Base-by-base conservation (phyloP, 768 basidiomycete genomes). In the Russula brevipes region DNA sequence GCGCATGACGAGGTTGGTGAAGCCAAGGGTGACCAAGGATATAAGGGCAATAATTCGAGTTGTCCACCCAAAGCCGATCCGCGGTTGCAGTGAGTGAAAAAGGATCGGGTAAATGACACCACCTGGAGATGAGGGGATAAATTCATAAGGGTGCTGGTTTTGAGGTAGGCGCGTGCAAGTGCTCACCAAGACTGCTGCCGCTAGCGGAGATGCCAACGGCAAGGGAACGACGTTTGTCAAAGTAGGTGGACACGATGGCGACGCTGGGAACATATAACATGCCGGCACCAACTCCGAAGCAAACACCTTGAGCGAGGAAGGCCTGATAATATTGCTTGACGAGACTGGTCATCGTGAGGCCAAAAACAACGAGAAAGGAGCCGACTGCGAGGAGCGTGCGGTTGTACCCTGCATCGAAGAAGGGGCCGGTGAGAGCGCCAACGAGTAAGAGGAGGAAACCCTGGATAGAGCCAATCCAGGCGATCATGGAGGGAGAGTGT, bases 221-320 rank as follows among this genome's bases (percentile, higher is more conserved):
- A 4, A 79, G 64, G 4, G 78, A 70, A 31, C 80, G 73, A 14
- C 74, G 71, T 52, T 70, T 71, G 36, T 70, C 69, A 71, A 83
- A 84, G 65, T 79, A 76, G 39, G 81, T 81, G 5, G 78, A 75
- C 8, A 80, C 67, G 24, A 82, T 63, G 5, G 75, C 74, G 56
- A 78, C 64, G 45, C 77, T 74, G 0, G 81, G 82, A 16, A 81
- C 68, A 60, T 76, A 83, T 42, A 80, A 68, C 39, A 81, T 57
- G 14, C 81, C 83, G 3, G 73, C 72, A 6, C 73, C 80, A 12
- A 80, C 62, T 1, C 81, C 80, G 2, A 72, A 69, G 16, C 71
- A 68, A n/a, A 82, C 59, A 2, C 80, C 81, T 68, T 82, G 81
- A 24, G 72, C 65, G n/a, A 82, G 74, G 54, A 82, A 72, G 16